These are phyloP conservation scores for Tephrocybe sp. DNA, from an alignment of 768 basidiomycete species.

Conservation along the genomic window DNA sequence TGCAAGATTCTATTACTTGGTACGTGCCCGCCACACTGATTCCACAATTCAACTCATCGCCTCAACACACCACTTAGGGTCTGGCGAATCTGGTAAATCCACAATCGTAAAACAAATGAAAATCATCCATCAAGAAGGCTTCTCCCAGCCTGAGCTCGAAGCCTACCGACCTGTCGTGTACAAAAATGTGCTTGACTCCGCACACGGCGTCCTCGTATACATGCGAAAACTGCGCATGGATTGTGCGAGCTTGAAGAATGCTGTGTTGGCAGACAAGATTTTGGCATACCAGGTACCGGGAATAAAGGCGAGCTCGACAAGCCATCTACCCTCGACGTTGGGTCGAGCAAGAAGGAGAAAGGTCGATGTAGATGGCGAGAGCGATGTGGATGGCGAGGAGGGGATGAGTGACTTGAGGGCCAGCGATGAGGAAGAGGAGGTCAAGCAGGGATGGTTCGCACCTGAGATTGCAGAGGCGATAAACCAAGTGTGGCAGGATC, in stretches of 20 bases:
- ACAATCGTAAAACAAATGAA: slow-evolving; percentile 99
- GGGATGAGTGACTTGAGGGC: not conserved
- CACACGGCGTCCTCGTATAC: slow-evolving; percentile 79
- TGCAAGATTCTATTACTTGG: slow-evolving; percentile 94
- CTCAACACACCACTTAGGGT: slow-evolving; percentile 46
- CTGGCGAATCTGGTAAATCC: slow-evolving; percentile 92
- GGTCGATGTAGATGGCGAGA: not conserved
- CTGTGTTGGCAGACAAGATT: slow-evolving; percentile 22
- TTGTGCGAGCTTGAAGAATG: slow-evolving; percentile 63
- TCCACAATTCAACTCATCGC: not conserved
- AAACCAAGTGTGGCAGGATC: slow-evolving; percentile 65
- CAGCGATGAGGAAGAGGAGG: not conserved
- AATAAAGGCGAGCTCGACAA: slow-evolving; percentile 40
- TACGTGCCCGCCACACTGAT: slow-evolving; percentile 20
- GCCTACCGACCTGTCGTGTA: slow-evolving; percentile 78
- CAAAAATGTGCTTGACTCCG: slow-evolving; percentile 85
- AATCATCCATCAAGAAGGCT: slow-evolving; percentile 94
- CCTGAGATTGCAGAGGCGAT: slow-evolving; percentile 68
- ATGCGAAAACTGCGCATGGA: slow-evolving; percentile 86
- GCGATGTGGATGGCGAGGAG: slow-evolving; percentile 14
- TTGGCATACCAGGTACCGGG: slow-evolving; percentile 41
- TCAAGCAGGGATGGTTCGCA: slow-evolving; percentile 32
- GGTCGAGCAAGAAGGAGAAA: slow-evolving; percentile 1
- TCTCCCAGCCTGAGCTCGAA: slow-evolving; percentile 72
- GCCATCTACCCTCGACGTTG: slow-evolving; percentile 5